Evolutionary conservation across 108 stramenopile genomes (phyloP).

Genomic region (Cyclotella baltica): DNA sequence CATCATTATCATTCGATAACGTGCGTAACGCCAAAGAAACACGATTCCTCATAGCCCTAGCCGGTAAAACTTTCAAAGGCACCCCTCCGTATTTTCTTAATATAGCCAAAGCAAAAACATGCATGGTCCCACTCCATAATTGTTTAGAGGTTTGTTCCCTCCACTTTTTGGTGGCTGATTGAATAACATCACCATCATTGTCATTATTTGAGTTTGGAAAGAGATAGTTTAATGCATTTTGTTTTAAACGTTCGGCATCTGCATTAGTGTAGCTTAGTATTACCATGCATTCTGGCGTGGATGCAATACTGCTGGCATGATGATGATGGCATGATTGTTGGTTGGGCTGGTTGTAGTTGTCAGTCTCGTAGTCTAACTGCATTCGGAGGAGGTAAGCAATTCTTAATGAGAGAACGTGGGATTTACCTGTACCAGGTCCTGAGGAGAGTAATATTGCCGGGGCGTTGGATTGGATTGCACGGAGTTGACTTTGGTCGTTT

Average conservation of each 20-base stretch:
- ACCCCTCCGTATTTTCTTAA: conserved; percentile 32
- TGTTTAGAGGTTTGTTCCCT: conserved; percentile 36
- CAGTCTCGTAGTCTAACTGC: conserved; percentile 11
- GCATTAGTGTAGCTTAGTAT: conserved; percentile 61
- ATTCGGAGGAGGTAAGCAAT: conserved; percentile 56
- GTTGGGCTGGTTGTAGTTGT: not conserved
- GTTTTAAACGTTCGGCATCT: conserved; percentile 55
- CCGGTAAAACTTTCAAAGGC: conserved; percentile 43
- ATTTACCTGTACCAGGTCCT: conserved; percentile 66
- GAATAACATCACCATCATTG: not conserved
- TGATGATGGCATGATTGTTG: not conserved
- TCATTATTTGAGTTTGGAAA: conserved; percentile 18
- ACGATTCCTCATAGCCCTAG: conserved; percentile 50
- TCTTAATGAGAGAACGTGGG: conserved; percentile 52
- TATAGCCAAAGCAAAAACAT: conserved; percentile 51
- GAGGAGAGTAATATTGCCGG: conserved; percentile 61
- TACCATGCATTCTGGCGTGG: conserved; percentile 53
- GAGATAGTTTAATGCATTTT: conserved; percentile 44
- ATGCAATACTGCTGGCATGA: not conserved
- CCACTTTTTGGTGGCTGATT: conserved; percentile 7
- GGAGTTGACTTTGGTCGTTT: conserved; percentile 51
- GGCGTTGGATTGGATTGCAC: conserved; percentile 55
- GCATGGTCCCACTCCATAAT: conserved; percentile 66
- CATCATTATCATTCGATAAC: conserved; percentile 19
- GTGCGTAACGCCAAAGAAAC: conserved; percentile 38